Conservation (phyloP, 352 stramenopile genomes). For the Pythium aphanidermatum region DNA sequence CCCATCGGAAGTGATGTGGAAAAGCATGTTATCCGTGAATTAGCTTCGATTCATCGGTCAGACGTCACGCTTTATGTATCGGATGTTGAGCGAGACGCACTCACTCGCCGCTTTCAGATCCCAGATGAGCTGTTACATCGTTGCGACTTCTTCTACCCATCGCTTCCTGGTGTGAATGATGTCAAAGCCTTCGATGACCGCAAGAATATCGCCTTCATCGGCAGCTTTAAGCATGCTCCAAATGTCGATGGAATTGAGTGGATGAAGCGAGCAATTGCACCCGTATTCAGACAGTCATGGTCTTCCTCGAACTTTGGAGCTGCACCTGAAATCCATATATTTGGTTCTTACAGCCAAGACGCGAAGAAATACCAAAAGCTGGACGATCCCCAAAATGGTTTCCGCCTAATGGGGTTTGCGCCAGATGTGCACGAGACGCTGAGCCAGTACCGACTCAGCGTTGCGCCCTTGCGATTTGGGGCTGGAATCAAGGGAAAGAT, state of each 20-base stretch:
- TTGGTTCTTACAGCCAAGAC: constrained; percentile 68
- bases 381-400: constrained; percentile 36
- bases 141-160: constrained; percentile 71
- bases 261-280: constrained; percentile 62
- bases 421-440: constrained; percentile 66
- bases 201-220: constrained; percentile 83
- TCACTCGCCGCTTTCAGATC: constrained; percentile 60
- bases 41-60: constrained; percentile 70
- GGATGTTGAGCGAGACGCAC: constrained; percentile 49
- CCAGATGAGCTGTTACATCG: constrained; percentile 31
- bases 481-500: constrained; percentile 96
- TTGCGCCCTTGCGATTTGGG: constrained; percentile 91
- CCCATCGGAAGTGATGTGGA: constrained; percentile 27
- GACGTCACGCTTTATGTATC: constrained; percentile 76
- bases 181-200: constrained; percentile 29
- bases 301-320: no score
- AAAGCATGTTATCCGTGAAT: constrained; percentile 63
- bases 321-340: constrained; percentile 81
- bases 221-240: constrained; percentile 90
- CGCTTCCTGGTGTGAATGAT: constrained; percentile 18
- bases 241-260: constrained; percentile 89
- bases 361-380: constrained; percentile 42
- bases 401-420: constrained; percentile 80
- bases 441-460: constrained; percentile 57
- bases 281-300: constrained; percentile 45